Evolutionary conservation across 2,329 filamentous ascomycete species (phyloP).

Genomic region (Aspergillus uvarum): DNA sequence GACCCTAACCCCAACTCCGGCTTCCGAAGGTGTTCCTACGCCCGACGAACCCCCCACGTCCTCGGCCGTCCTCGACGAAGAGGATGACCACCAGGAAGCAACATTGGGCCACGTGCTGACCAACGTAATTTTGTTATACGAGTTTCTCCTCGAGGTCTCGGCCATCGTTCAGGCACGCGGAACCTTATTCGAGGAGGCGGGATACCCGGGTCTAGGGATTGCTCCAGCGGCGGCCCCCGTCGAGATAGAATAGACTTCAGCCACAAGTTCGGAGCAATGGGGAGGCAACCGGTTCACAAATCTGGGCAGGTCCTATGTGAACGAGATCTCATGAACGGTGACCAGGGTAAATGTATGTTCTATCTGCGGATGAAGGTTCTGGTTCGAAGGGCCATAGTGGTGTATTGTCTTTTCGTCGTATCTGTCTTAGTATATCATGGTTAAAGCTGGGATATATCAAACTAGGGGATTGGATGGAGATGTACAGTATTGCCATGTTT

Average conservation of each 20-base stretch:
- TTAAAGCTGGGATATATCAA: no score
- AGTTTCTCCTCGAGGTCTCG: conserved; percentile 74
- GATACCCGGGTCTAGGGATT: conserved; percentile 46
- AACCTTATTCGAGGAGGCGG: conserved; percentile 73
- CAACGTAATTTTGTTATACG: conserved; percentile 75
- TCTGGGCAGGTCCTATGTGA: neutral
- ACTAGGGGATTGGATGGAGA: no score
- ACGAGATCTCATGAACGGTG: neutral
- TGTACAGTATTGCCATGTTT: no score
- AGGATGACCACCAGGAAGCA: conserved; percentile 46
- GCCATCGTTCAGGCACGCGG: conserved; percentile 73
- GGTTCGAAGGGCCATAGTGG: no score
- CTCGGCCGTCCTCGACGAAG: conserved; percentile 26
- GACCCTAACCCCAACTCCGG: neutral
- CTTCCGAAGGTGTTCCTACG: neutral
- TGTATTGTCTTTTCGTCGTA: no score
- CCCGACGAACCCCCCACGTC: conserved; percentile 13
- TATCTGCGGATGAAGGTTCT: no score
- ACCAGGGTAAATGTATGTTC: no score
- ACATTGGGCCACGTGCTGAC: conserved; percentile 77
- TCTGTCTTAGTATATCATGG: no score
- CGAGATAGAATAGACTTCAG: neutral
- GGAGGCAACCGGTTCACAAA: neutral
- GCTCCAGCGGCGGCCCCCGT: neutral
- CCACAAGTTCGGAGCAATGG: neutral